A percentile compares a stretch with the other conserved stretches of the same genome.
Conservation (phyloP, 805 yeast species). For the Yarrowia sp. region DNA sequence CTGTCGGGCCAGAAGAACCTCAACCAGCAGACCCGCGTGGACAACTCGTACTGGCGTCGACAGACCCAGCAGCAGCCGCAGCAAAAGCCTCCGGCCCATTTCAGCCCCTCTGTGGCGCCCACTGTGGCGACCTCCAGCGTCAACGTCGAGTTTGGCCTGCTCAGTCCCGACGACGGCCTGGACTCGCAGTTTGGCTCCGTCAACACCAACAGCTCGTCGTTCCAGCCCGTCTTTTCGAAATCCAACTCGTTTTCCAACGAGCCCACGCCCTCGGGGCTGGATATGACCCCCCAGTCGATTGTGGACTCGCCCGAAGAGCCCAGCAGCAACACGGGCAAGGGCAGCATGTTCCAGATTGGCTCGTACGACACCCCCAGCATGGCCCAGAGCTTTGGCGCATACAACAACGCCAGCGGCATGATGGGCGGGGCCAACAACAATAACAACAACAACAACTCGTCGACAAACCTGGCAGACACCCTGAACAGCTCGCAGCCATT, state of each 20-base stretch:
- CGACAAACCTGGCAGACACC: neutral
- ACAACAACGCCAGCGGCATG: slow-evolving; percentile 20
- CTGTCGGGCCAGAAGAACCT: slow-evolving; percentile 15
- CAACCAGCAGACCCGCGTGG: slow-evolving; percentile 9
- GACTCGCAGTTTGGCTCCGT: slow-evolving; percentile 23
- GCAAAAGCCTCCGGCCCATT: slow-evolving; percentile 6
- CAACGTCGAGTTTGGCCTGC: slow-evolving; percentile 22
- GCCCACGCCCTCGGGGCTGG: slow-evolving; percentile 12
- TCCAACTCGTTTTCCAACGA: slow-evolving; percentile 18
- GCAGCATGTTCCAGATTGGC: slow-evolving; percentile 22
- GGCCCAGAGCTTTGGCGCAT: slow-evolving; percentile 19
- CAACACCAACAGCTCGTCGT: slow-evolving; percentile 16
- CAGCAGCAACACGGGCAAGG: neutral
- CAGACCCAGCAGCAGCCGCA: slow-evolving; percentile 7
- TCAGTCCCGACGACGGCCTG: slow-evolving; percentile 19
- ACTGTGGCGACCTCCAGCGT: slow-evolving; percentile 20
- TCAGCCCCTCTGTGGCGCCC: slow-evolving; percentile 19
- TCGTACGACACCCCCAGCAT: slow-evolving; percentile 18
- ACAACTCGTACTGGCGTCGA: slow-evolving; percentile 20
- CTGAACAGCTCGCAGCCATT: slow-evolving; percentile 4
- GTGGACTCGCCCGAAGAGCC: slow-evolving; percentile 24
- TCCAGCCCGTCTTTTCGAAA: slow-evolving; percentile 13
- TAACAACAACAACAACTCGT: neutral
- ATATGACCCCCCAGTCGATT: slow-evolving; percentile 24
- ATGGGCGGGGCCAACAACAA: neutral